phyloP scores from a whole-genome alignment of 1,284 basidiomycete species.

The Clitocybe nebularis region DNA sequence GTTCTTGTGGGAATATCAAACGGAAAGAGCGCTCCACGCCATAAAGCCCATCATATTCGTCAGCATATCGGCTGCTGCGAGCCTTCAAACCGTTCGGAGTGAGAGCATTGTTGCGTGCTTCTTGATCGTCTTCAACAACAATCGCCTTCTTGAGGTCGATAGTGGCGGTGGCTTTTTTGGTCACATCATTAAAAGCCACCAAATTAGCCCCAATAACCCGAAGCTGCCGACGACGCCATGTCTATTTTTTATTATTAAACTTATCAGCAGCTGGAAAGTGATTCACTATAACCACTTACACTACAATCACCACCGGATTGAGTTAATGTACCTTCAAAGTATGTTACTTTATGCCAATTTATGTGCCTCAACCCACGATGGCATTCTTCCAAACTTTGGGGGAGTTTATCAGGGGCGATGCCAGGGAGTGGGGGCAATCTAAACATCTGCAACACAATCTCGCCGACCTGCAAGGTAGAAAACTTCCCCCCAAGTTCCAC shows the following conservation, averaged over 20 bases:
- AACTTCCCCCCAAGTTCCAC: constrained; percentile 52
- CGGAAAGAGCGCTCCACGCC: constrained; percentile 85
- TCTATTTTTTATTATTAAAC: constrained; percentile 49
- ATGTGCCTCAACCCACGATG: constrained; percentile 84
- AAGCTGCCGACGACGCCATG: constrained; percentile 85
- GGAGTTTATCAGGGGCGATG: constrained; percentile 73
- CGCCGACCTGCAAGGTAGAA: constrained; percentile 64
- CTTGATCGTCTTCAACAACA: constrained; percentile 73
- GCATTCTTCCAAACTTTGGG: constrained; percentile 91
- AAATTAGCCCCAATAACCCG: constrained; percentile 85
- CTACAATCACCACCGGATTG: constrained; percentile 94
- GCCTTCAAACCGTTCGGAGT: constrained; percentile 41
- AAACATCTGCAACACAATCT: constrained; percentile 85
- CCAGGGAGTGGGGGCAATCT: constrained; percentile 85
- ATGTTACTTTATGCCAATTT: constrained; percentile 89
- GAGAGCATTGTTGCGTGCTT: constrained; percentile 39
- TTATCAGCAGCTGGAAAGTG: constrained; percentile 3
- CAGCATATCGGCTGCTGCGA: constrained; percentile 38
- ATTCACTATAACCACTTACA: constrained; percentile 41
- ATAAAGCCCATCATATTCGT: constrained; percentile 70
- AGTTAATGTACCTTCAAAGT: constrained; percentile 90
- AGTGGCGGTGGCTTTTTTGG: constrained; percentile 84
- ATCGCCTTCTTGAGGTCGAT: constrained; percentile 89
- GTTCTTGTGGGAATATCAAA: constrained; percentile 74
- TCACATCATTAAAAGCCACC: constrained; percentile 92